Base-by-base conservation (phyloP, 257 asterid species). In the Salvia miltiorrhiza region DNA sequence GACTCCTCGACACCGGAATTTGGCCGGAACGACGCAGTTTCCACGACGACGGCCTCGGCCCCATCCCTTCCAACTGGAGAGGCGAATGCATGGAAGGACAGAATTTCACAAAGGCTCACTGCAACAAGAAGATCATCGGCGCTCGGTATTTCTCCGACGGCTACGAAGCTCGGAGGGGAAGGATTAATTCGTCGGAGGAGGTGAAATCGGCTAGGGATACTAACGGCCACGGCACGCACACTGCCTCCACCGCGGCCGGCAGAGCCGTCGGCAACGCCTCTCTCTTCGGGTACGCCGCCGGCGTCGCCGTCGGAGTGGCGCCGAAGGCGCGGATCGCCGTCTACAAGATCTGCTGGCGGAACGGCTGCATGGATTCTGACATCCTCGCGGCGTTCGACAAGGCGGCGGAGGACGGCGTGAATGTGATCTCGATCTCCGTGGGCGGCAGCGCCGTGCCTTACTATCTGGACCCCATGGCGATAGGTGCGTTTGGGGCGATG, bases 171-270 rank as follows among this genome's bases (percentile, higher is more conserved):
- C 74, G 72, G 2, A 56, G 13, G 33, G 87, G 90, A 0, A 40
- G 1, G 6, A 63, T 73, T 4, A 81, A 80, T 40, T 10, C 56
- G 7, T 67, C 80, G 26, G 71, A 65, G 1, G 96, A 87, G 0
- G 28, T 79, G 1, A 79, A 64, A 52, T 92, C 98, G 0, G 78
- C 98, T 0, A 76, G 97, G 40, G 97, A 92, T 40, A 24, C 83
- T 0, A 86, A 86, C 3, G 98, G 97, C 7, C 98, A 92, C 9
- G 98, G 98, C 13, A 92, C 96, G 0, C 98, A 92, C 77, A 92
- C 98, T 1, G 95, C 98, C 0, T 89, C 98, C 2, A 92, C 96
- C 8, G 96, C 90, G 4, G 97, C 97, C 9, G 97, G 98, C 0
- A 77, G 98, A 67, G 80, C 88, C 0, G 95, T 92, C 0, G 71